These are phyloP conservation scores for Penicillium sp. DNA, from an alignment of 2,329 filamentous ascomycete species.

Conservation along the genomic window DNA sequence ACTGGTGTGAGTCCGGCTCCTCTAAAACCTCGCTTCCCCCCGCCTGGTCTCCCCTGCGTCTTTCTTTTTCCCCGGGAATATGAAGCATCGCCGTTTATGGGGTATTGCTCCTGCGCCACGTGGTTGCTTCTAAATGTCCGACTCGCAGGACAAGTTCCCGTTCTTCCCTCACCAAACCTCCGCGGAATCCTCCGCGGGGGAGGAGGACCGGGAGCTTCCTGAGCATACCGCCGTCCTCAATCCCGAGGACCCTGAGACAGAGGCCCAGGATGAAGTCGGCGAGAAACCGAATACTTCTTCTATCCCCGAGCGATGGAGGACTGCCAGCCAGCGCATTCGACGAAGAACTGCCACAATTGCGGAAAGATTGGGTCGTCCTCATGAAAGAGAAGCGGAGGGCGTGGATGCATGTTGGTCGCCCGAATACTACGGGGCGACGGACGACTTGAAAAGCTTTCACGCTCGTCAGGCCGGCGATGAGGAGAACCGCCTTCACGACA, in stretches of 20 bases:
- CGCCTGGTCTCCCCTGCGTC: not conserved
- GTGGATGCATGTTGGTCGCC: constrained; percentile 20
- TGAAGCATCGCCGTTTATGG: constrained; percentile 13
- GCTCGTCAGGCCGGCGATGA: constrained; percentile 22
- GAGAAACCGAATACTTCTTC: constrained; percentile 8
- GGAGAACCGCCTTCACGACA: constrained; percentile 9
- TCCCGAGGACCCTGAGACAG: not conserved
- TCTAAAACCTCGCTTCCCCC: not conserved
- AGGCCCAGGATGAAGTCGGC: constrained; percentile 3
- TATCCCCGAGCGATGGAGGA: constrained; percentile 18
- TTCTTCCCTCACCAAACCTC: constrained; percentile 7
- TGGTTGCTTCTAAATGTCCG: constrained; percentile 6
- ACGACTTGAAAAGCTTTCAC: constrained; percentile 20
- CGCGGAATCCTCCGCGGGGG: not conserved
- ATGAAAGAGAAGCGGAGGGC: constrained; percentile 22
- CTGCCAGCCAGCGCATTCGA: constrained; percentile 20
- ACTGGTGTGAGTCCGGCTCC: constrained; percentile 3
- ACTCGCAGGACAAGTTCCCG: constrained; percentile 12
- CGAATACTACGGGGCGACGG: constrained; percentile 24
- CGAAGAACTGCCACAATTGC: constrained; percentile 20
- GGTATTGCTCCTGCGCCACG: constrained; percentile 1
- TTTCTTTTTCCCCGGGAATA: constrained; percentile 2
- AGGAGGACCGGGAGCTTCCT: not conserved
- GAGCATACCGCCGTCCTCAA: not conserved
- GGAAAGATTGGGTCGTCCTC: constrained; percentile 22